Conservation (phyloP, 495 filamentous ascomycete genomes). For the Lasiosphaeria hispida region DNA sequence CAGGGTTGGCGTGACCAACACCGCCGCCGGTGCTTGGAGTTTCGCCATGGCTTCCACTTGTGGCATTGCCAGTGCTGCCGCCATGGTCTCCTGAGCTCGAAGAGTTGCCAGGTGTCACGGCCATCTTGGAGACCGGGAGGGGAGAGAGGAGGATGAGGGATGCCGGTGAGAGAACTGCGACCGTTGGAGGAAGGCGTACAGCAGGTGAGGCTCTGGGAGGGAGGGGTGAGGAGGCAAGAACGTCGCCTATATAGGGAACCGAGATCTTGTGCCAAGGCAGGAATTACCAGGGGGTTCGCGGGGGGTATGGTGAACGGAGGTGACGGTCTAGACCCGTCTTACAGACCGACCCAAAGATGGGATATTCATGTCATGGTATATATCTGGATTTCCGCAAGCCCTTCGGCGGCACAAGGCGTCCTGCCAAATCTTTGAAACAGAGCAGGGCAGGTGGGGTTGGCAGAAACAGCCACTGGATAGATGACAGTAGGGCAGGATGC, state of each 20-base stretch:
- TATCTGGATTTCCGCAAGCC: slow-evolving; percentile 17
- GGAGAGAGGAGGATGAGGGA: background rate
- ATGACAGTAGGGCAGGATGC: slow-evolving; percentile 17
- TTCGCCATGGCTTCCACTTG: slow-evolving; percentile 3
- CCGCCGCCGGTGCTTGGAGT: slow-evolving; percentile 11
- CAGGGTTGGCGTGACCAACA: slow-evolving; percentile 15
- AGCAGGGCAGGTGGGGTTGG: slow-evolving; percentile 17
- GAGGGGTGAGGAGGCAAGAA: too few relatives aligned
- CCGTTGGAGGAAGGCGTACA: too few relatives aligned
- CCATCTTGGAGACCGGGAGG: background rate
- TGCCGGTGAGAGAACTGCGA: background rate
- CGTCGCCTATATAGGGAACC: too few relatives aligned
- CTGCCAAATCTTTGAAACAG: slow-evolving; percentile 13
- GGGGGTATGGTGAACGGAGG: too few relatives aligned
- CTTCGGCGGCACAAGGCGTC: background rate
- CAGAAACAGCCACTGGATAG: slow-evolving; percentile 15
- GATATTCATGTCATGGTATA: slow-evolving; percentile 16
- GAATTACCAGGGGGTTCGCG: too few relatives aligned
- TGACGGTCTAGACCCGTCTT: too few relatives aligned
- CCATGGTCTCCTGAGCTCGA: slow-evolving; percentile 7
- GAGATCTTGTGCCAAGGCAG: too few relatives aligned
- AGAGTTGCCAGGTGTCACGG: too few relatives aligned
- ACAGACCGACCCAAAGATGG: background rate
- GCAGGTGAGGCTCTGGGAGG: too few relatives aligned
- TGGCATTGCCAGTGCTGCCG: slow-evolving; percentile 3